Base-by-base conservation (phyloP, 352 stramenopile species). In the Globisporangium radiosum region DNA sequence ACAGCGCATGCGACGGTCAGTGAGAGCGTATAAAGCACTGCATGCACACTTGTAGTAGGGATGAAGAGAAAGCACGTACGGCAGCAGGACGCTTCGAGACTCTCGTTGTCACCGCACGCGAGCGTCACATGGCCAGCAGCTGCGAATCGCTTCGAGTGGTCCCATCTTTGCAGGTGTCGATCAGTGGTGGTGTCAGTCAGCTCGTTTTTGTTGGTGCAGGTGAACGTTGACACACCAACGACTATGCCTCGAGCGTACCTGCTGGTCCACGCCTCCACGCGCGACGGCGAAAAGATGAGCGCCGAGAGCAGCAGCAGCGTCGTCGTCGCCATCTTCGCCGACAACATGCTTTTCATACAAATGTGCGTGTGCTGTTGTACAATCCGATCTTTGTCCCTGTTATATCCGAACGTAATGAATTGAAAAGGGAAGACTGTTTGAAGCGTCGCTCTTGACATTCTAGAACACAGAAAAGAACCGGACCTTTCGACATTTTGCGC, bases 141-240 rank as follows among this genome's bases (percentile, higher is more conserved):
- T 45, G 76, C 74, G 62, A 94, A 94, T 42, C 73, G 73, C 71
- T 90, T 90, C n/a, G 80, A 85, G 62, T 88, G 74, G 61, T 92
- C 75, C 84, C 84, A 94, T 52, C 84, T 90, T 36, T 6, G 5
- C 7, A 25, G 17, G 15, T 36, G 52, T 44, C 43, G 36, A 33
- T 33, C 25, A 33, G 25, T 33, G 2, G 25, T 33, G 25, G 25
- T 14, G n/a, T 52, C 50, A 48, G 42, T 50, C 47, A 50, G 17
- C 40, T 14, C 4, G 43, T 52, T 33, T 33, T 33, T 33, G 25
- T 3, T 33, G 25, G 2, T 33, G 25, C 25, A 33, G 25, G 25
- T 33, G 25, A 3, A 33, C 25, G 25, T 33, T 33, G 25, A 33
- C 25, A 3, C 25, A 33, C 1, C 1, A 3, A 3, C 25, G 25